phyloP scores from a whole-genome alignment of 768 basidiomycete genomes.

The Kwoniella dejecticola region DNA sequence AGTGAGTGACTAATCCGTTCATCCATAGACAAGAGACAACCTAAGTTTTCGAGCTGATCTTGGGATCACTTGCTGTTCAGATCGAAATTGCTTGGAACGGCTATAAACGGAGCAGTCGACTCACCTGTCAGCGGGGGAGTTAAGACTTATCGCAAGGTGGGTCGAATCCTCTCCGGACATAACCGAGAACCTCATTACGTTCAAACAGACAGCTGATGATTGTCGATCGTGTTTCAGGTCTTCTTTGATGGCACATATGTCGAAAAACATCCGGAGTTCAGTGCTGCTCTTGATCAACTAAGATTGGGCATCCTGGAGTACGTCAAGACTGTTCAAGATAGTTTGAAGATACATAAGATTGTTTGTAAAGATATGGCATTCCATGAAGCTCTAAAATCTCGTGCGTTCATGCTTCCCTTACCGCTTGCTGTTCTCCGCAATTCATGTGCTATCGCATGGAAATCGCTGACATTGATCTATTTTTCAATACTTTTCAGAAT shows the following conservation, averaged over 20 bases:
- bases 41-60: slow-evolving; percentile 1
- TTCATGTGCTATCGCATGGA: too few relatives aligned
- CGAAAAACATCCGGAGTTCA: slow-evolving; percentile 68
- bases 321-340: slow-evolving; percentile 79
- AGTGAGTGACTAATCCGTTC: slow-evolving; percentile 23
- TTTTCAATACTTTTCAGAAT: too few relatives aligned
- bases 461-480: too few relatives aligned
- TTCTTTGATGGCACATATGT: slow-evolving; percentile 76
- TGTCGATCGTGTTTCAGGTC: slow-evolving; percentile 35
- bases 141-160: slow-evolving; percentile 67
- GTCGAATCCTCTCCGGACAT: slow-evolving; percentile 7
- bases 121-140: slow-evolving; percentile 76
- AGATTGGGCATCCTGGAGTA: slow-evolving; percentile 64
- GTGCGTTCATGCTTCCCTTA: too few relatives aligned
- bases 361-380: slow-evolving; percentile 91
- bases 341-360: slow-evolving; percentile 77
- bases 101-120: slow-evolving; percentile 83
- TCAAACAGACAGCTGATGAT: neutral
- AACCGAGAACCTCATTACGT: neutral
- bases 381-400: slow-evolving; percentile 76
- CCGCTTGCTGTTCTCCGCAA: too few relatives aligned
- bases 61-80: neutral
- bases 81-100: slow-evolving; percentile 74
- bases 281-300: slow-evolving; percentile 71
- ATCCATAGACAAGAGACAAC: neutral